Evolutionary conservation across 164 flowering plant species (phyloP).

Genomic region (Chimonanthus salicifolius): DNA sequence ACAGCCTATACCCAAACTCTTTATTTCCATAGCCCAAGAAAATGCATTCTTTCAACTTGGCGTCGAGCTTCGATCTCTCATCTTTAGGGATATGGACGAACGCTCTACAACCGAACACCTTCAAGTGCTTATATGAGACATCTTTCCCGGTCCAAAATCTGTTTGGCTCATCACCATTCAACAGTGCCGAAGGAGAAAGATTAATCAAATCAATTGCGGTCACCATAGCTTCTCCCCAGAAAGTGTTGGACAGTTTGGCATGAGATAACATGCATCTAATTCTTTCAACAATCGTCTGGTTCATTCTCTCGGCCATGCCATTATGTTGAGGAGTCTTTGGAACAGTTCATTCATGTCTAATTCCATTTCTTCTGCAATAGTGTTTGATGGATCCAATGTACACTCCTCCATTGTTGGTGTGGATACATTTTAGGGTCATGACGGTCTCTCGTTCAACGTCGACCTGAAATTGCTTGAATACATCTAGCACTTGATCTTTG

Average conservation of each 20-base stretch:
- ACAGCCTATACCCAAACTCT: not conserved
- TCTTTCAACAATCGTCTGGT: not conserved
- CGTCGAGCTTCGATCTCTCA: not conserved
- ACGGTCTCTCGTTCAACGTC: not conserved
- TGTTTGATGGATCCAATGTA: not conserved
- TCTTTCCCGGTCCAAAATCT: not conserved
- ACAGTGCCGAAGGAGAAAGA: not conserved
- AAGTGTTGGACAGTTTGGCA: not conserved
- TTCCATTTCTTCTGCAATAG: not conserved
- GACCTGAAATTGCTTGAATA: not conserved
- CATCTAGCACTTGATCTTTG: not conserved
- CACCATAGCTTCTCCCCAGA: not conserved
- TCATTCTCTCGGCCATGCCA: not conserved
- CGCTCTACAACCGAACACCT: not conserved
- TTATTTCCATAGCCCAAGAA: not conserved
- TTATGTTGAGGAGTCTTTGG: conserved; percentile 1
- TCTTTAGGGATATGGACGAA: not conserved
- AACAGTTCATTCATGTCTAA: not conserved
- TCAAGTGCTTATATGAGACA: not conserved
- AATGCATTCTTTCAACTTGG: not conserved
- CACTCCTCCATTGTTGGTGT: not conserved
- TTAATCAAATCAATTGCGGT: not conserved
- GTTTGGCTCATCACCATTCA: not conserved
- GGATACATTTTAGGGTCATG: not conserved
- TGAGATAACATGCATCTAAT: not conserved